Base-by-base conservation (phyloP, 176 grass and related monocot species). In the Phoenix dactylifera region DNA sequence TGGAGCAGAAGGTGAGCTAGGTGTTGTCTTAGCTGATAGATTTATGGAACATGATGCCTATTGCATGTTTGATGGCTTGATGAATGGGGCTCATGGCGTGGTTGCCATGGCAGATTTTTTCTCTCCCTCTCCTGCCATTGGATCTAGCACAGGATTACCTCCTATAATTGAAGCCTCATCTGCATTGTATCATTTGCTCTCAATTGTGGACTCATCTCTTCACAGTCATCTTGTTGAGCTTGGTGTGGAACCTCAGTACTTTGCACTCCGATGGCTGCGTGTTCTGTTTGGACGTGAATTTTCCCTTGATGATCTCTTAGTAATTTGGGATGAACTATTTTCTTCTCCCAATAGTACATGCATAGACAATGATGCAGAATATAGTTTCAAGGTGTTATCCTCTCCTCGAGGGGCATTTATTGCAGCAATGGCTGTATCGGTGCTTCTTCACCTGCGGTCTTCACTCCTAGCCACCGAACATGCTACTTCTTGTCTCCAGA, bases 1-100 rank as follows among this genome's bases (percentile, higher is more conserved):
- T 78, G 94, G 94, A 54, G 85, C 88, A 23, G 94, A 98, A 59
- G 94, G 94, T 22, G 94, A 98, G 74, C 57, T 98, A 52, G 94
- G 94, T 18, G 79, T 89, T 68, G 78, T 92, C 50, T 81, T 98
- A 74, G 92, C 94, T 54, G 88, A 98, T 55, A 88, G 84, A 59
- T 98, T 98, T 59, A 88, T 93, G 81, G 94, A 98, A 69, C 94
- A 98, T 80, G 94, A 98, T 85, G 88, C 88, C 32, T 98, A 98
- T 75, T 88, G 75, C 24, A 83, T 92, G 68, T 98, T 98, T 49
- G 87, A 86, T 75, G 82, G 82, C 68, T 83, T 92, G 69, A 89
- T 98, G 94, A 78, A 83, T 30, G 94, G 88, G 56, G 84, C 48
- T 32, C 51, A 65, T 30, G 56, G 81, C 67, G 81, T 85, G 57